Evolutionary conservation across 495 filamentous ascomycete genomes (phyloP).

Genomic region (Penicillium odoratum): DNA sequence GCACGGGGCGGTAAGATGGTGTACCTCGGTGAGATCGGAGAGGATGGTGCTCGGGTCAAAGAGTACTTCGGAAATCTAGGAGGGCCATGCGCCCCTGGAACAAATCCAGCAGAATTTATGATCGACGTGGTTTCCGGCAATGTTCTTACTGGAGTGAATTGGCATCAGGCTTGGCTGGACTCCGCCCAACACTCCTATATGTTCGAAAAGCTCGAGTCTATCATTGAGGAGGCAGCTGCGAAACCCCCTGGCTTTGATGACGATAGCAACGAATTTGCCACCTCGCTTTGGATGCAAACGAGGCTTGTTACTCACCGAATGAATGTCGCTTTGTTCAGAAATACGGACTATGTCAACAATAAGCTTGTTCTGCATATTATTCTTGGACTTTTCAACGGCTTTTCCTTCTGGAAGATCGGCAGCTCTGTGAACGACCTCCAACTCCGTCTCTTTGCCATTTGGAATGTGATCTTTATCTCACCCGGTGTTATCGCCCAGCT

Average conservation of each 20-base stretch:
- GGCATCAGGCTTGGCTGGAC: conserved; percentile 64
- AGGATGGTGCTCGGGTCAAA: conserved; percentile 50
- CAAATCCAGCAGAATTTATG: conserved; percentile 91
- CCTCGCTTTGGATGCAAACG: conserved; percentile 56
- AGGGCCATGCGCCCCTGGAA: conserved; percentile 66
- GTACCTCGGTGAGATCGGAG: conserved; percentile 68
- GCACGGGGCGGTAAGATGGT: conserved; percentile 67
- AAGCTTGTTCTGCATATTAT: conserved; percentile 50
- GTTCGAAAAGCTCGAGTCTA: conserved; percentile 52
- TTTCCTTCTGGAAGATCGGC: conserved; percentile 41
- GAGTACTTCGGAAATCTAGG: conserved; percentile 80
- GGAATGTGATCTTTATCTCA: conserved; percentile 53
- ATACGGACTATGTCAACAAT: conserved; percentile 64
- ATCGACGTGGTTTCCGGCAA: conserved; percentile 68
- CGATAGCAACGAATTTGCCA: conserved; percentile 55
- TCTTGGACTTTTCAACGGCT: conserved; percentile 39
- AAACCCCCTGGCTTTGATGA: conserved; percentile 34
- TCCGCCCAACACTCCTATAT: conserved; percentile 49
- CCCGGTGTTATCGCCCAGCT: conserved; percentile 51
- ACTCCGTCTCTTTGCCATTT: conserved; percentile 43
- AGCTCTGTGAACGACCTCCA: conserved; percentile 29
- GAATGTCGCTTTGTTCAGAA: conserved; percentile 61
- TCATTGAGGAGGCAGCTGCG: conserved; percentile 44
- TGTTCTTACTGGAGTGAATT: conserved; percentile 46
- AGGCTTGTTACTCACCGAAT: conserved; percentile 57